Evolutionary conservation across 345 rosid genomes (phyloP), one percentile per base, ranked within the genome.

Genomic region (Eucalyptus tenuipes): DNA sequence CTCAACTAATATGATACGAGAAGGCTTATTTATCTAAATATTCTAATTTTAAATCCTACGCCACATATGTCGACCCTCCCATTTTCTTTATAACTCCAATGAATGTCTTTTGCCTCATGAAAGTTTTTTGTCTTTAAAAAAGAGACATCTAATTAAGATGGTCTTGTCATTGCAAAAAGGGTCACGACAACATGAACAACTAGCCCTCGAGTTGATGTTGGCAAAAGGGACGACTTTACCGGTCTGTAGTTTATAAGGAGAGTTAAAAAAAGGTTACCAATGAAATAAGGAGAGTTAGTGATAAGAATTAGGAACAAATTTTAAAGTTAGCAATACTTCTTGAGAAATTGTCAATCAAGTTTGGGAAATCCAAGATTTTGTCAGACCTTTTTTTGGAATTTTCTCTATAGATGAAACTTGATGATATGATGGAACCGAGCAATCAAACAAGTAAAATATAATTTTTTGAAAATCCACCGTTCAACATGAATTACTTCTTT

Each of bases 381-480:
- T 18, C 0, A 0, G 1, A 9, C 81, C 2, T 71, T 17, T 71
- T 71, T 31, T 37, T 4, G 1, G 4, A 71, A 71, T 9, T 37
- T 20, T 33, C 45, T 71, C 12, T 10, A 10, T 20, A 71, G 27
- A 37, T 37, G 45, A 18, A 17, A 18, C 81, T 18, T 0, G 7
- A 9, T 1, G 3, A 18, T 18, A 0, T 3, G 0, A 37, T 37
- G 44, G 81, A 71, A 37, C 3, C 8, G 0, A 71, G 45, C 25
- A 37, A 37, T 33, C 13, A 37, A 71, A 37, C 81, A 10, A 71
- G 7, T 3, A 15, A 0, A 71, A 33, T 20, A 37, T 8, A 17
- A 10, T 24, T 18, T 37, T 61, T 33, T 4, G 4, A 1, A 9
- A 68, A 31, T 15, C 18, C 24, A 31, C 24, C 0, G 0, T 33